These are phyloP conservation scores for Leavenworthia alabamica DNA, from an alignment of 345 rosid genomes.

Conservation along the genomic window DNA sequence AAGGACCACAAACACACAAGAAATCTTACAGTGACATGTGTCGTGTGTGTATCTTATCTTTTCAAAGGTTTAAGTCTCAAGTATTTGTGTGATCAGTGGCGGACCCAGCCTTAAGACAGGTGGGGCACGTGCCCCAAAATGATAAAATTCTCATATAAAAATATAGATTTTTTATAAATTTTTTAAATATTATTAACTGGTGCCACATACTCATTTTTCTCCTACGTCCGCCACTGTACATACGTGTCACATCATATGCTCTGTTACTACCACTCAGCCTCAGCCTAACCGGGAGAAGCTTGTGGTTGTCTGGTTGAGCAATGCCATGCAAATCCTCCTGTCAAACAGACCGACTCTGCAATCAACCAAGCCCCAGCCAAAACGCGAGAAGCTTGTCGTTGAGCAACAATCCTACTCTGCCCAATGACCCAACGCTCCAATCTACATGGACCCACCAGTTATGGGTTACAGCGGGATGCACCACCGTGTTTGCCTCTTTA, in stretches of 20 bases:
- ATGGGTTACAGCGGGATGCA: conserved; percentile 72
- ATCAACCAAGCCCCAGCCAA: too few relatives aligned
- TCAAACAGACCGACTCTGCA: conserved; percentile 40
- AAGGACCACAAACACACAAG: not conserved
- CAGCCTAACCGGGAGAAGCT: conserved; percentile 23
- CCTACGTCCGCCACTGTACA: too few relatives aligned
- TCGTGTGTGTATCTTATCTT: not conserved
- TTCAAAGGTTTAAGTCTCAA: not conserved
- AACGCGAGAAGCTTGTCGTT: conserved; percentile 24
- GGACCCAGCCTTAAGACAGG: too few relatives aligned
- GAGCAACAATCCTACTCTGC: conserved; percentile 27
- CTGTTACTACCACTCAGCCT: conserved; percentile 39
- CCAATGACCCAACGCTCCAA: conserved; percentile 46
- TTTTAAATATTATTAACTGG: too few relatives aligned
- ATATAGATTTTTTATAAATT: too few relatives aligned
- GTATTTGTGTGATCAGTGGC: too few relatives aligned
- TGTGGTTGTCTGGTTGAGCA: conserved; percentile 16
- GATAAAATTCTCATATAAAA: too few relatives aligned
- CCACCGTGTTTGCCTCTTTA: conserved; percentile 46
- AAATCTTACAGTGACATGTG: not conserved
- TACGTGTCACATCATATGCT: conserved; percentile 25
- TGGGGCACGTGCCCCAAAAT: too few relatives aligned
- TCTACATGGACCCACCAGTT: conserved; percentile 75
- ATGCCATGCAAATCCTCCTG: conserved; percentile 8
- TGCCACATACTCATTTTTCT: too few relatives aligned